Percentiles rank a stretch among this genome's conserved stretches.
phyloP scores from a whole-genome alignment of 2,329 filamentous ascomycete genomes.

The Penicillium brasilianum region DNA sequence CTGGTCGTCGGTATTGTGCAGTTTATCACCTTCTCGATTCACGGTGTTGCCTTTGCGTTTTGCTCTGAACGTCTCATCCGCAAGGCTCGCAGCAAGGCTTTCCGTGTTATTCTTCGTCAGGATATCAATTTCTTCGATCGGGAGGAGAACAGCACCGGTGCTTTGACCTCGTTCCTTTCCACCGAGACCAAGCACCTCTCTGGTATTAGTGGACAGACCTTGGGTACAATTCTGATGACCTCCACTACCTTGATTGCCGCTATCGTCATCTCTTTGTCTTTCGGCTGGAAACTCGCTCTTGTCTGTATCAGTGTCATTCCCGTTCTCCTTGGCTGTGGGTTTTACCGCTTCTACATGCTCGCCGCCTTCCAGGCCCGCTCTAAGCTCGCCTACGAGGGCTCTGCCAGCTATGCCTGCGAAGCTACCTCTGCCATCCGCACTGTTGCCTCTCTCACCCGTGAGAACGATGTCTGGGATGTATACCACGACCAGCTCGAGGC shows the following conservation, averaged over 20 bases:
- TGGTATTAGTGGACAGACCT: conserved; percentile 82
- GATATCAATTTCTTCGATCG: conserved; percentile 91
- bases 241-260: conserved; percentile 78
- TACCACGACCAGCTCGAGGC: conserved; percentile 71
- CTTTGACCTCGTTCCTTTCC: conserved; percentile 84
- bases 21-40: conserved; percentile 69
- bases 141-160: conserved; percentile 86
- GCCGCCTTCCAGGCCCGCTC: conserved; percentile 78
- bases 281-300: conserved; percentile 87
- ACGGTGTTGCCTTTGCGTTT: conserved; percentile 78
- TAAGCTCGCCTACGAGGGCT: conserved; percentile 77
- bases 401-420: conserved; percentile 88
- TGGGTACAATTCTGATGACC: conserved; percentile 84
- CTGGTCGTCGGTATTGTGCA: conserved; percentile 79
- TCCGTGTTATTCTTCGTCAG: conserved; percentile 86
- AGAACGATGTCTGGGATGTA: conserved; percentile 74
- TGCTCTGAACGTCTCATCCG: conserved; percentile 87
- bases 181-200: conserved; percentile 89
- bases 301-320: conserved; percentile 82
- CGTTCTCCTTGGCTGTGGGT: conserved; percentile 78
- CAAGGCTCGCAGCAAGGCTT: conserved; percentile 79
- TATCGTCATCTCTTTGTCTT: conserved; percentile 69
- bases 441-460: conserved; percentile 86
- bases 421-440: conserved; percentile 93
- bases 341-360: conserved; percentile 84